These are phyloP conservation scores for Porogramme epimiltina DNA, from an alignment of 1,284 basidiomycete genomes.

Conservation along the genomic window DNA sequence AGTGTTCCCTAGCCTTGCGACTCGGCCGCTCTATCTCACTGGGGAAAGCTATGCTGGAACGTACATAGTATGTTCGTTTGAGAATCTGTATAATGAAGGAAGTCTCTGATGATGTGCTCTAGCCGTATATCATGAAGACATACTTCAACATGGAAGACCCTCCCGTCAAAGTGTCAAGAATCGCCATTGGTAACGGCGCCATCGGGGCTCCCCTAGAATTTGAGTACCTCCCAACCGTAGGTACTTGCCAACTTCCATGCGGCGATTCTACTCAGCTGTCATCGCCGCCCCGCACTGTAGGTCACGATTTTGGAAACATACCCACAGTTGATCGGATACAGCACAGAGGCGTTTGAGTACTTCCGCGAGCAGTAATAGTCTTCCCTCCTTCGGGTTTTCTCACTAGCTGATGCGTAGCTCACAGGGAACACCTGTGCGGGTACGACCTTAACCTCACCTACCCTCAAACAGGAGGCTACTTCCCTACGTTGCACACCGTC, in stretches of 20 bases:
- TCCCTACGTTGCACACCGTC: constrained; percentile 42
- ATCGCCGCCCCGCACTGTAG: constrained; percentile 31
- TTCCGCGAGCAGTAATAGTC: constrained; percentile 66
- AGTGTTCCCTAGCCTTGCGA: constrained; percentile 34
- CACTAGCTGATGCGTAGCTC: not conserved
- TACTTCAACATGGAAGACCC: constrained; percentile 63
- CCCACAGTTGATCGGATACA: constrained; percentile 73
- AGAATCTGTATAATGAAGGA: too few species aligned
- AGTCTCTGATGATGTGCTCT: not conserved
- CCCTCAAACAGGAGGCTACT: constrained; percentile 53
- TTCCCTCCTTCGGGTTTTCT: not conserved
- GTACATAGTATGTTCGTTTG: constrained; percentile 41
- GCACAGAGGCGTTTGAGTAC: constrained; percentile 63
- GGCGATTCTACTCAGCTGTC: not conserved
- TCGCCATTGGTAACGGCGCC: constrained; percentile 71
- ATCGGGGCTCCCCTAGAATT: constrained; percentile 51
- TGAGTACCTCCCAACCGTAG: constrained; percentile 53
- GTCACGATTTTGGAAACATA: constrained; percentile 64
- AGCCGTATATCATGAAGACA: constrained; percentile 76
- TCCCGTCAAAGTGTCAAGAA: constrained; percentile 68
- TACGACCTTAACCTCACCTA: constrained; percentile 72
- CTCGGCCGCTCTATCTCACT: constrained; percentile 32
- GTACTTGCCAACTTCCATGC: constrained; percentile 20
- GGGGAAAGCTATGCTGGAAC: constrained; percentile 38
- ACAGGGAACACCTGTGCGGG: constrained; percentile 60